Conservation (phyloP, 768 basidiomycete genomes). For the Coprinopsis marcescibilis region DNA sequence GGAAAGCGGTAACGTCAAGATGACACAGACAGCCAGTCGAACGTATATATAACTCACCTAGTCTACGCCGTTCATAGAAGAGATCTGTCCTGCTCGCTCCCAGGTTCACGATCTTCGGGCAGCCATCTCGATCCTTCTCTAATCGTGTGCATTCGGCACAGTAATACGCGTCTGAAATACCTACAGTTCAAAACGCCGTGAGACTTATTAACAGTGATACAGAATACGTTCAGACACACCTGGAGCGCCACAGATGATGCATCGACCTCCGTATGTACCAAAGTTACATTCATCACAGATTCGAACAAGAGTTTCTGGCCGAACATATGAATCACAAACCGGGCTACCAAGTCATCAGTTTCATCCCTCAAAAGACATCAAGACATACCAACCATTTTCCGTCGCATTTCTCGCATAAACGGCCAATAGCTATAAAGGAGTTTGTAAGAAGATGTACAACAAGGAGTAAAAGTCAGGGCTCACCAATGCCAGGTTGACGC, state of each 20-base stretch:
- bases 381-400: conserved; percentile 82
- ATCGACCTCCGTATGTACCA: conserved; percentile 94
- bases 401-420: conserved; percentile 98
- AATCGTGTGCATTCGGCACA: conserved; percentile 96
- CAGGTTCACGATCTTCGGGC: conserved; percentile 97
- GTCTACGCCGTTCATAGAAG: conserved; percentile 84
- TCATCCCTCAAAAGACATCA: neutral
- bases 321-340: conserved; percentile 98
- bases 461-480: conserved; percentile 6
- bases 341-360: conserved; percentile 50
- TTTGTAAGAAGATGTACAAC: conserved; percentile 1
- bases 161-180: conserved; percentile 98
- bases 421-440: conserved; percentile 73
- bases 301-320: conserved; percentile 95
- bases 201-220: too few species aligned
- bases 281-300: conserved; percentile 99
- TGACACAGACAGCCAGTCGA: neutral
- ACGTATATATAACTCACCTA: conserved; percentile 45
- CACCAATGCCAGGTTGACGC: conserved; percentile 95
- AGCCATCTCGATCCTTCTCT: conserved; percentile 97
- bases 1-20: conserved; percentile 4
- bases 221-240: conserved; percentile 58
- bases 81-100: conserved; percentile 89
- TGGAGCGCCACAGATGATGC: conserved; percentile 95
- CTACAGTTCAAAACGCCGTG: conserved; percentile 34